Evolutionary conservation across 805 yeast genomes (phyloP).

Genomic region (Jamesozyma piceae): DNA sequence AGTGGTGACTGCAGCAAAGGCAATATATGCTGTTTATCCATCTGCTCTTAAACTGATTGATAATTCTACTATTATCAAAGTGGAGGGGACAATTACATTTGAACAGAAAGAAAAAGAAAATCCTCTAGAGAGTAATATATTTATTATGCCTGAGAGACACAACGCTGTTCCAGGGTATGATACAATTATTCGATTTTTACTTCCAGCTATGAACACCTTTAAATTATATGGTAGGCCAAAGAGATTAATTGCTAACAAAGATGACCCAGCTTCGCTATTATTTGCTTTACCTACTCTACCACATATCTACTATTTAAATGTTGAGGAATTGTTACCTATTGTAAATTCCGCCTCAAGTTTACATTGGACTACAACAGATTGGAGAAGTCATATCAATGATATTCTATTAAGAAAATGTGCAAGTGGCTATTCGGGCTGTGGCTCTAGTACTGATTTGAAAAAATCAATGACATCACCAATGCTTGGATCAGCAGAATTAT

Average conservation of each 20-base stretch:
- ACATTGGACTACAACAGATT: constrained; percentile 50
- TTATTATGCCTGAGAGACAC: constrained; percentile 62
- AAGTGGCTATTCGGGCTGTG: constrained; percentile 68
- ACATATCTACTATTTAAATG: constrained; percentile 49
- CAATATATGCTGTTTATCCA: constrained; percentile 88
- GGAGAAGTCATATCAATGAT: constrained; percentile 50
- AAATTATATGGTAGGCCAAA: constrained; percentile 67
- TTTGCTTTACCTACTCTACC: constrained; percentile 74
- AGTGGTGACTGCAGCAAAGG: constrained; percentile 54
- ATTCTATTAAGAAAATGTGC: constrained; percentile 44
- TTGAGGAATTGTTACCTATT: constrained; percentile 46
- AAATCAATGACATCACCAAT: constrained; percentile 52
- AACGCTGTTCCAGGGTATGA: constrained; percentile 65
- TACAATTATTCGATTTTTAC: constrained; percentile 58
- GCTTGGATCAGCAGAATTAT: constrained; percentile 30
- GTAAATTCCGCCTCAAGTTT: constrained; percentile 28
- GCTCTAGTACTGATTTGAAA: constrained; percentile 52
- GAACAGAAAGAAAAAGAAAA: constrained; percentile 39
- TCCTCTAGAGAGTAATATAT: constrained; percentile 40
- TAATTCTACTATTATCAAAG: constrained; percentile 76
- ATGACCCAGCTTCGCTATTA: constrained; percentile 44
- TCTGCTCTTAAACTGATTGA: constrained; percentile 74
- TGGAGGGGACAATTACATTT: constrained; percentile 72
- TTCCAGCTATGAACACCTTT: constrained; percentile 64
- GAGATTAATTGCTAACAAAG: constrained; percentile 49